These are phyloP conservation scores for Dimocarpus longan DNA, from an alignment of 345 rosid genomes.

Conservation along the genomic window DNA sequence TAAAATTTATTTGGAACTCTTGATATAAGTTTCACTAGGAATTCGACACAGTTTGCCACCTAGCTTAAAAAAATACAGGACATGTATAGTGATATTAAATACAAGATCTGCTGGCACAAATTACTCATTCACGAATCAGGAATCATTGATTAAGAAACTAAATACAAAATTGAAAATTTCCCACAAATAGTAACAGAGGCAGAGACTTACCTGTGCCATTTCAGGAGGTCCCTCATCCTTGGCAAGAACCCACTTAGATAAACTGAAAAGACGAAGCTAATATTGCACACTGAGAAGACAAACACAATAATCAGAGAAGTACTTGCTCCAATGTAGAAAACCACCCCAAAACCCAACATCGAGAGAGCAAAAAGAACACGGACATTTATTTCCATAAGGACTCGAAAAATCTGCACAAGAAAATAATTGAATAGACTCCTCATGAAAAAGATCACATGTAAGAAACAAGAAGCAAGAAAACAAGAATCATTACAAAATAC, in stretches of 20 bases:
- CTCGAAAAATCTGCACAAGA: conserved; percentile 72
- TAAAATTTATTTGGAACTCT: too few relatives aligned
- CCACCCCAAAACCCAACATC: conserved; percentile 68
- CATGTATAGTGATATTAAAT: too few relatives aligned
- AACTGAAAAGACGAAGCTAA: conserved; percentile 71
- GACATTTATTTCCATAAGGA: conserved; percentile 73
- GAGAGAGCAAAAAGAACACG: conserved; percentile 71
- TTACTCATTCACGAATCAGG: too few relatives aligned
- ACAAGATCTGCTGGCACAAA: too few relatives aligned
- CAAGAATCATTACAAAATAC: neutral
- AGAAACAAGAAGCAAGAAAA: neutral
- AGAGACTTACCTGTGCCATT: conserved; percentile 76
- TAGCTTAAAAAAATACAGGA: too few relatives aligned
- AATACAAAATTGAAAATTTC: too few relatives aligned
- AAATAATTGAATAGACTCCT: neutral
- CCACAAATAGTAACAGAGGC: too few relatives aligned
- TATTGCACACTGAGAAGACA: conserved; percentile 80
- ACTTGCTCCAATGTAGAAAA: conserved; percentile 85
- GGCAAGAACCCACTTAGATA: conserved; percentile 96
- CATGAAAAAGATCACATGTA: neutral
- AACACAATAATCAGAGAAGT: conserved; percentile 92
- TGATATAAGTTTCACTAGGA: neutral
- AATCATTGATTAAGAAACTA: too few relatives aligned
- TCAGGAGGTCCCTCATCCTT: conserved; percentile 99
- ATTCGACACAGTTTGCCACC: neutral